phyloP scores from a whole-genome alignment of 176 grass and related monocot genomes.

The Puya raimondii region DNA sequence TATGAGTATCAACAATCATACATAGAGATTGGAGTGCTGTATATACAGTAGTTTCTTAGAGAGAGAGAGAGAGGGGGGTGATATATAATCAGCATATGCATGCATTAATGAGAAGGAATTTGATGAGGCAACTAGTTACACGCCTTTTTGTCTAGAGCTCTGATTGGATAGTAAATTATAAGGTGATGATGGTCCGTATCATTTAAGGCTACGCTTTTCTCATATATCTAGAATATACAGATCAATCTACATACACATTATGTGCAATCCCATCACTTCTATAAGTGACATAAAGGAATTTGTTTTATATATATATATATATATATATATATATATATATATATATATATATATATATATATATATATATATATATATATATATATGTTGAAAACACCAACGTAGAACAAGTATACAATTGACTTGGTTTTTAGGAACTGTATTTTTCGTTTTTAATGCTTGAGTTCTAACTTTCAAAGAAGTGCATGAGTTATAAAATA shows the following conservation, averaged over 20 bases:
- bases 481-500: too few species aligned
- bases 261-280: not conserved
- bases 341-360: too few species aligned
- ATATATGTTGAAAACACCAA: too few species aligned
- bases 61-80: not conserved
- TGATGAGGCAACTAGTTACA: not conserved
- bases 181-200: conserved; percentile 1
- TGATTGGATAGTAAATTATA: conserved; percentile 2
- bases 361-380: too few species aligned
- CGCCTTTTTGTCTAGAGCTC: not conserved
- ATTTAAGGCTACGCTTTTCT: not conserved
- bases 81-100: not conserved
- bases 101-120: not conserved
- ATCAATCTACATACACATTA: not conserved
- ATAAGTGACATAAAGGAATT: not conserved
- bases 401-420: too few species aligned
- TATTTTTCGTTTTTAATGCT: too few species aligned
- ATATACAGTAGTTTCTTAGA: not conserved
- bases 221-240: not conserved
- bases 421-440: too few species aligned
- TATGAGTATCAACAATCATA: not conserved
- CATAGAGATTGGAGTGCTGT: not conserved
- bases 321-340: too few species aligned
- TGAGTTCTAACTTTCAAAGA: too few species aligned
- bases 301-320: not conserved